Evolutionary conservation across 495 filamentous ascomycete species (phyloP).

Genomic region (Pseudotulostoma volvatum): DNA sequence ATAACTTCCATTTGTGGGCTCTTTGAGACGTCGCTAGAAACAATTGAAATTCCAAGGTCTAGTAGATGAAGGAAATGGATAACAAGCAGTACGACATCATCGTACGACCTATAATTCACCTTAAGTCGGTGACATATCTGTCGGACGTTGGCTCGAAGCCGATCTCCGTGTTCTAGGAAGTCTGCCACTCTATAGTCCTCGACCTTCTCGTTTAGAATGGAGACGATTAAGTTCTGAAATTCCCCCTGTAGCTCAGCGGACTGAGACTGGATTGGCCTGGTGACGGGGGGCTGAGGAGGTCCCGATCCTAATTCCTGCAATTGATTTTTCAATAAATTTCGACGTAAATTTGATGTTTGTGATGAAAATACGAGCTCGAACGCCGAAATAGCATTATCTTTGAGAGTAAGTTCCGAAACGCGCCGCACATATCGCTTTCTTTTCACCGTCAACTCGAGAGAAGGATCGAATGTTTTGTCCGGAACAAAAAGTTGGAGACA

Average conservation of each 20-base stretch:
- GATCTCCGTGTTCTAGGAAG: conserved; percentile 23
- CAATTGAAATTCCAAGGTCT: conserved; percentile 55
- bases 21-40: conserved; percentile 14
- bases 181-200: conserved; percentile 20
- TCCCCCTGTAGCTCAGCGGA: conserved; percentile 64
- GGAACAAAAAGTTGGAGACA: conserved; percentile 68
- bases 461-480: conserved; percentile 72
- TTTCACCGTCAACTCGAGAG: conserved; percentile 57
- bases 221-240: conserved; percentile 57
- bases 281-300: conserved; percentile 47
- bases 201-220: conserved; percentile 41
- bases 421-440: conserved; percentile 45
- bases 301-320: conserved; percentile 44
- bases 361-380: conserved; percentile 58
- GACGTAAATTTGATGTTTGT: conserved; percentile 44
- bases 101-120: conserved; percentile 54
- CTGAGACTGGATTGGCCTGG: conserved; percentile 49
- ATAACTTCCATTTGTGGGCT: conserved; percentile 14
- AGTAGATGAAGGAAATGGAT: conserved; percentile 71
- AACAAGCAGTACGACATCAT: conserved; percentile 65
- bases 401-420: conserved; percentile 33
- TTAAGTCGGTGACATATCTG: conserved; percentile 51
- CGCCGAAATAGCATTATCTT: conserved; percentile 40
- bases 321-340: conserved; percentile 40
- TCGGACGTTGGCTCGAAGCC: conserved; percentile 55